Evolutionary conservation across 345 rosid genomes (phyloP).

Genomic region (Bruguiera parviflora): DNA sequence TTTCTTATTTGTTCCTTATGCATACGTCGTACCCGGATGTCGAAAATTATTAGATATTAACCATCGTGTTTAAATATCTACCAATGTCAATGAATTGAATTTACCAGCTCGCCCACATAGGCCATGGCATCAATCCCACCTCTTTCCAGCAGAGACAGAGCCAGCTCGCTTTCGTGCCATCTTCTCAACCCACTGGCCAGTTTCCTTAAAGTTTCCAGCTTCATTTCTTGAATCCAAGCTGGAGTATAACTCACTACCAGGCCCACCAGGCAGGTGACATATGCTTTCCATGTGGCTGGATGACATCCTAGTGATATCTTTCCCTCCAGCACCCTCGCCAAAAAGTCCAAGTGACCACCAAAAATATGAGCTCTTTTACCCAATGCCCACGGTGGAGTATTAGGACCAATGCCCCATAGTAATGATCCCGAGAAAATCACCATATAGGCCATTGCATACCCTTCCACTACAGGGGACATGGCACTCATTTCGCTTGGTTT

Average conservation of each 20-base stretch:
- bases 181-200: constrained; percentile 46
- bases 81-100: constrained; percentile 22
- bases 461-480: constrained; percentile 38
- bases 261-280: constrained; percentile 46
- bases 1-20: no score
- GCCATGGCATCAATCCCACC: constrained; percentile 48
- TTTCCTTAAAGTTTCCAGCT: constrained; percentile 42
- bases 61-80: no score
- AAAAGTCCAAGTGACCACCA: constrained; percentile 47
- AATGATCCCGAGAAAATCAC: constrained; percentile 39
- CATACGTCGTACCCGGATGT: no score
- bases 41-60: no score
- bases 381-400: constrained; percentile 28
- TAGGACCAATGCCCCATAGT: constrained; percentile 35
- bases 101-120: constrained; percentile 34
- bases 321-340: constrained; percentile 49
- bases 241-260: constrained; percentile 47
- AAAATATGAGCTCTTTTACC: constrained; percentile 27
- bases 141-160: constrained; percentile 55
- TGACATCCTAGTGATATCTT: constrained; percentile 47
- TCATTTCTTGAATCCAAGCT: constrained; percentile 47
- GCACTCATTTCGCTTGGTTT: constrained; percentile 27
- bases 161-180: constrained; percentile 56
- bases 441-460: constrained; percentile 58
- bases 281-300: constrained; percentile 60